Evolutionary conservation across 2,329 filamentous ascomycete species (phyloP).

Genomic region (Teratosphaeria gauchensis): DNA sequence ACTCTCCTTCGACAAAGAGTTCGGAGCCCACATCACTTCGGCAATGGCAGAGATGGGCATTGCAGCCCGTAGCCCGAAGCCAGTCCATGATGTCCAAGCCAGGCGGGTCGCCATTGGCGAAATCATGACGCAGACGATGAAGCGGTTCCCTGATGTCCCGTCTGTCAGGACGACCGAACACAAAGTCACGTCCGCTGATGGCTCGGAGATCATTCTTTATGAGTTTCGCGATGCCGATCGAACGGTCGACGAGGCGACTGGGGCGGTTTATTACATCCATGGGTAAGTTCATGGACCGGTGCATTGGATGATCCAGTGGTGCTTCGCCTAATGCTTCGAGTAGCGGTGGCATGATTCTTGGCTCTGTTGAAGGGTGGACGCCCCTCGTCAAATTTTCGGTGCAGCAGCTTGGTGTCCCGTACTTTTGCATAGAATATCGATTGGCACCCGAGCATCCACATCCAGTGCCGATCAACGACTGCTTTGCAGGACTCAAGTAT

Average conservation of each 20-base stretch:
- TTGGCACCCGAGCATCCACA: slow-evolving; percentile 34
- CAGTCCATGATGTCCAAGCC: slow-evolving; percentile 10
- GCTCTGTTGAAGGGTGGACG: slow-evolving; percentile 20
- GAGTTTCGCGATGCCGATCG: background rate
- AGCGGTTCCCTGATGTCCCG: background rate
- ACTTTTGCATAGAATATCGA: slow-evolving; percentile 34
- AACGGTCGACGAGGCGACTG: background rate
- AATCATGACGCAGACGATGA: background rate
- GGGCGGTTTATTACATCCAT: background rate
- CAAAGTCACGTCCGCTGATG: background rate
- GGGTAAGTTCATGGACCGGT: no score
- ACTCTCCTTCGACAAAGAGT: background rate
- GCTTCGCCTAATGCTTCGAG: background rate
- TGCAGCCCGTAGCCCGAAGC: background rate
- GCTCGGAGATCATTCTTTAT: background rate
- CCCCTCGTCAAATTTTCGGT: slow-evolving; percentile 19
- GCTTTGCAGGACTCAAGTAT: slow-evolving; percentile 32
- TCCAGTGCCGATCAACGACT: slow-evolving; percentile 31
- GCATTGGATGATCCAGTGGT: background rate
- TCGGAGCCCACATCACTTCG: background rate
- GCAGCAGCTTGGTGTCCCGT: slow-evolving; percentile 21
- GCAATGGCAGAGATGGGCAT: background rate
- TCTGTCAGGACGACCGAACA: background rate
- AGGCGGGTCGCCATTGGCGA: slow-evolving; percentile 15
- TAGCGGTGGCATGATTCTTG: slow-evolving; percentile 33